Percentiles rank a stretch among this genome's conserved stretches.
Evolutionary conservation across 1,139 yeast species (phyloP).

Genomic region (Suhomyces coccinellae): DNA sequence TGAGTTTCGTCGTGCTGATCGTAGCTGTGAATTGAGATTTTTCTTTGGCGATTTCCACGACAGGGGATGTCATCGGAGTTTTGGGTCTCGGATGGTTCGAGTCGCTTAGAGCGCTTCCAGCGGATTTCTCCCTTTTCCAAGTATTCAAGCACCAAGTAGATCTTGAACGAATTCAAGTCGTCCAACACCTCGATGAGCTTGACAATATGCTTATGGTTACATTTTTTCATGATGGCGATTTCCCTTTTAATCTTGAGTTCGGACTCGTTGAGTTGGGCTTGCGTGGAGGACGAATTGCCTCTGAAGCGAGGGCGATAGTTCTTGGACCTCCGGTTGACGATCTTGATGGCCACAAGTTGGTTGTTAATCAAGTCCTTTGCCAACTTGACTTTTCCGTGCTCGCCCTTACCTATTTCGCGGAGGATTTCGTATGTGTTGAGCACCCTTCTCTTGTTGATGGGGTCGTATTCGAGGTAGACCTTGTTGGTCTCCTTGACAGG

Average conservation of each 20-base stretch:
- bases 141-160: constrained; percentile 87
- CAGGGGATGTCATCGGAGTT: constrained; percentile 37
- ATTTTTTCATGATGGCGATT: constrained; percentile 94
- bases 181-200: constrained; percentile 85
- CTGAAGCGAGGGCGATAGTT: constrained; percentile 56
- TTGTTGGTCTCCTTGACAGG: constrained; percentile 80
- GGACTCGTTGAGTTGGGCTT: constrained; percentile 28
- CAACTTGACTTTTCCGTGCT: constrained; percentile 94
- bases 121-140: constrained; percentile 89
- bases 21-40: constrained; percentile 3
- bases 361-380: constrained; percentile 73
- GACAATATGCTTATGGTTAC: constrained; percentile 89
- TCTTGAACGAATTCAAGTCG: constrained; percentile 79
- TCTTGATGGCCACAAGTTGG: constrained; percentile 87
- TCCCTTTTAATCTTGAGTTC: constrained; percentile 83
- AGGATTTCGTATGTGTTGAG: constrained; percentile 89
- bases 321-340: constrained; percentile 73
- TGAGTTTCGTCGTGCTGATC: constrained; percentile 13
- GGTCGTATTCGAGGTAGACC: constrained; percentile 85
- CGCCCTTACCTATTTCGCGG: constrained; percentile 89
- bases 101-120: constrained; percentile 59
- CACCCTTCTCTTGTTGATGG: constrained; percentile 77
- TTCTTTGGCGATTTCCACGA: constrained; percentile 25
- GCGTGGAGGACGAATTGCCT: constrained; percentile 19
- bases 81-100: constrained; percentile 5